Conservation (phyloP, 2,329 filamentous ascomycete species). For the Stagonosporopsis rhizophila region DNA sequence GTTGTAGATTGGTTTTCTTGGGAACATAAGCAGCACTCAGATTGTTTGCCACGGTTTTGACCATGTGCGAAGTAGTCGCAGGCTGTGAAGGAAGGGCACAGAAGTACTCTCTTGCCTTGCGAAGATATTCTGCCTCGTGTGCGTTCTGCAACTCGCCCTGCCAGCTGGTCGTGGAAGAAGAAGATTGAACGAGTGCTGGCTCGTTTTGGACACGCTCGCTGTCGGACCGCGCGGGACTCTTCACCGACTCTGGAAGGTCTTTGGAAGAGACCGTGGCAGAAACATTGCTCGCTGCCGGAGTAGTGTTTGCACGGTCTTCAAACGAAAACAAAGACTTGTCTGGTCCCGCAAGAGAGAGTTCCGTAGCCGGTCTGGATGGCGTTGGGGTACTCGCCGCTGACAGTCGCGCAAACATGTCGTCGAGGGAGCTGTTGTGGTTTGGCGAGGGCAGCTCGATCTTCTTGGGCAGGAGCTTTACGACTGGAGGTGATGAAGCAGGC, state of each 20-base stretch:
- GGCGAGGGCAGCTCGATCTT: constrained; percentile 9
- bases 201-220: not conserved
- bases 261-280: too few species aligned
- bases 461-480: not conserved
- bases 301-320: not conserved
- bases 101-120: constrained; percentile 28
- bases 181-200: not conserved
- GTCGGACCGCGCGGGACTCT: not conserved
- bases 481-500: not conserved
- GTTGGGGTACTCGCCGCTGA: constrained; percentile 1
- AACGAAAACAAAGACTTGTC: constrained; percentile 16
- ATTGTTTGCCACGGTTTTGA: constrained; percentile 29
- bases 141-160: constrained; percentile 3
- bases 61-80: constrained; percentile 6
- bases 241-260: not conserved
- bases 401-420: constrained; percentile 31
- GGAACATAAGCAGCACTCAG: constrained; percentile 22
- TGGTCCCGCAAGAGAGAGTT: not conserved
- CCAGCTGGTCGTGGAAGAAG: not conserved
- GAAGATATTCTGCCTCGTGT: constrained; percentile 24
- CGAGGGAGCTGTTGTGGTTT: constrained; percentile 19
- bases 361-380: not conserved
- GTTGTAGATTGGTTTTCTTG: not conserved
- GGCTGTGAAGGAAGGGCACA: constrained; percentile 17
- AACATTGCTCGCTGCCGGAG: not conserved